Evolutionary conservation across 495 filamentous ascomycete species (phyloP).

Genomic region (Penicillium diatomitis): DNA sequence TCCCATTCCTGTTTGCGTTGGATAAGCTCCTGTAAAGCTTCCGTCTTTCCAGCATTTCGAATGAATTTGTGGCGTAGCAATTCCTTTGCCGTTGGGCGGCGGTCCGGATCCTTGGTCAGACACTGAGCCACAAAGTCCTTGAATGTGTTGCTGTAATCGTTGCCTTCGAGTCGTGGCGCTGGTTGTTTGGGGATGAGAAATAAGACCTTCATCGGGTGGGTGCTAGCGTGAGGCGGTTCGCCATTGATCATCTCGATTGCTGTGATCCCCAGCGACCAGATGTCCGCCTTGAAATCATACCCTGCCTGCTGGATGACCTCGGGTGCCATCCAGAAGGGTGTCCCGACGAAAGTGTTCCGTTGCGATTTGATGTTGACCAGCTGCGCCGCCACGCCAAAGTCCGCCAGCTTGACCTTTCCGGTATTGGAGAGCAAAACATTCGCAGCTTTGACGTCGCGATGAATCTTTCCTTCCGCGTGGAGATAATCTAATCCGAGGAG

Average conservation of each 20-base stretch:
- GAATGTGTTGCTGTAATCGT: slow-evolving; percentile 76
- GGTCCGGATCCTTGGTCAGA: slow-evolving; percentile 81
- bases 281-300: slow-evolving; percentile 95
- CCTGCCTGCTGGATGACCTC: slow-evolving; percentile 96
- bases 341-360: slow-evolving; percentile 97
- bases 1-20: slow-evolving; percentile 75
- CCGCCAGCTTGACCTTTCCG: slow-evolving; percentile 93
- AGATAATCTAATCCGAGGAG: slow-evolving; percentile 88
- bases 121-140: slow-evolving; percentile 89
- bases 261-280: slow-evolving; percentile 96
- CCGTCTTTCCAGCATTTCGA: slow-evolving; percentile 70
- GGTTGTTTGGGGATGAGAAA: slow-evolving; percentile 92
- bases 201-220: slow-evolving; percentile 98
- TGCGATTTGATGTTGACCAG: slow-evolving; percentile 96
- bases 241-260: slow-evolving; percentile 90
- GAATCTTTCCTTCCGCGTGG: slow-evolving; percentile 90
- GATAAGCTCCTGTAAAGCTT: slow-evolving; percentile 79
- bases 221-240: slow-evolving; percentile 83
- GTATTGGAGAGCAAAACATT: slow-evolving; percentile 79
- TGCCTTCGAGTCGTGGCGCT: slow-evolving; percentile 76
- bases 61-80: slow-evolving; percentile 89
- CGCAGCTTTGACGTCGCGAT: slow-evolving; percentile 94
- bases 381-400: slow-evolving; percentile 96
- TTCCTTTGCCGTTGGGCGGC: slow-evolving; percentile 75
- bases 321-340: slow-evolving; percentile 99